Percentiles rank a stretch among this genome's conserved stretches.
phyloP scores from a whole-genome alignment of 225 moss, liverwort and hornwort species.

The Takakia lepidozioides region DNA sequence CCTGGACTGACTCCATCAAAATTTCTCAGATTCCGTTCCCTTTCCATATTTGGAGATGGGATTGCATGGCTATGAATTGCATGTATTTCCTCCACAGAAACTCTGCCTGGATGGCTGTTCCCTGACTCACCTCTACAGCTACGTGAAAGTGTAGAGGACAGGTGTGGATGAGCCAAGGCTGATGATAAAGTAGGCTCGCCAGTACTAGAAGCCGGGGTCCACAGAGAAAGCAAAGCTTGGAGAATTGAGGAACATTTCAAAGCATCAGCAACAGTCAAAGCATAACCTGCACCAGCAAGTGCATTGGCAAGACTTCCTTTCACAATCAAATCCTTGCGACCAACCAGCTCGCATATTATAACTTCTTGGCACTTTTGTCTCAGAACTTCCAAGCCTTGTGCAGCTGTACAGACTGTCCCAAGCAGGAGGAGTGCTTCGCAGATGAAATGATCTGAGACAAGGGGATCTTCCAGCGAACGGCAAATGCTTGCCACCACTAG shows the following conservation, averaged over 20 bases:
- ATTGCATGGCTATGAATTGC: too few species aligned
- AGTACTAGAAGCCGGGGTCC: conserved; percentile 39
- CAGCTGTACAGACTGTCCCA: conserved; percentile 43
- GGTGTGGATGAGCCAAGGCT: too few species aligned
- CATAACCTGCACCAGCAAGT: conserved; percentile 77
- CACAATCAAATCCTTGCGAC: conserved; percentile 44
- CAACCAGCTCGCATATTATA: conserved; percentile 38
- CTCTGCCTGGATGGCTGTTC: too few species aligned
- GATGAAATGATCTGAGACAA: conserved; percentile 53
- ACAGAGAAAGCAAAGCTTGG: conserved; percentile 46
- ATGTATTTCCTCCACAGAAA: too few species aligned
- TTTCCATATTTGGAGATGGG: too few species aligned
- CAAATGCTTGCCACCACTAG: conserved; percentile 32
- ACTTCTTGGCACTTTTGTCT: conserved; percentile 40
- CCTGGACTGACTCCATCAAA: conserved; percentile 12
- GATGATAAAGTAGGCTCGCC: too few species aligned
- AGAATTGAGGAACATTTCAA: conserved; percentile 27
- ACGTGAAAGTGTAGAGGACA: too few species aligned
- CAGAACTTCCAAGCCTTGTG: conserved; percentile 23
- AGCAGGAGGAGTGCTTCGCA: conserved; percentile 62
- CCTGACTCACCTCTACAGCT: too few species aligned
- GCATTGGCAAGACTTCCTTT: conserved; percentile 41
- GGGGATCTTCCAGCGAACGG: conserved; percentile 42
- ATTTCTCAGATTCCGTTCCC: too few species aligned
- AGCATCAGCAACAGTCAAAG: conserved; percentile 32